Evolutionary conservation across 176 grass and related monocot genomes (phyloP).

Genomic region (Thalia dealbata): DNA sequence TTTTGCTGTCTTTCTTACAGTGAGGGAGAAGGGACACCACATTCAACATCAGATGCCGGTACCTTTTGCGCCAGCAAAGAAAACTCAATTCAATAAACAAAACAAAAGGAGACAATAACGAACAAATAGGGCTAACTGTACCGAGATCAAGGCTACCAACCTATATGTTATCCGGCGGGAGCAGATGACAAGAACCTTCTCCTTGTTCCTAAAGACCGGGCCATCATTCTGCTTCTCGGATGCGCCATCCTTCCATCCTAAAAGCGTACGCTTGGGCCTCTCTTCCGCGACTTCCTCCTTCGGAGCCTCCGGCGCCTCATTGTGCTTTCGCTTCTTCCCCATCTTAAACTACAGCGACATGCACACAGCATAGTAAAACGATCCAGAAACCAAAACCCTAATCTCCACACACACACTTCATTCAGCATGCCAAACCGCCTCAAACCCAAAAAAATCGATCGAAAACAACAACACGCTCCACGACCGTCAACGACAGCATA

Average conservation of each 20-base stretch:
- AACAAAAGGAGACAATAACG: background rate
- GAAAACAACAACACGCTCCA: too few relatives aligned
- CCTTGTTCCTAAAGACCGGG: constrained; percentile 54
- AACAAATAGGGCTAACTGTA: background rate
- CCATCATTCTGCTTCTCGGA: background rate
- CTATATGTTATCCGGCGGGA: constrained; percentile 78
- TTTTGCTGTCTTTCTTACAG: constrained; percentile 91
- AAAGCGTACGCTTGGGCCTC: constrained; percentile 51
- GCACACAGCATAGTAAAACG: background rate
- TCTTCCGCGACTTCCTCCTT: constrained; percentile 37
- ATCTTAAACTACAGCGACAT: constrained; percentile 19
- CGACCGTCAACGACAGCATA: background rate
- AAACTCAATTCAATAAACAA: constrained; percentile 4
- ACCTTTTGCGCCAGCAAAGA: constrained; percentile 29
- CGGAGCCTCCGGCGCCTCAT: background rate
- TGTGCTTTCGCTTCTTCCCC: constrained; percentile 77
- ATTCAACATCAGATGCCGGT: constrained; percentile 78
- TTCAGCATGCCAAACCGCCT: too few relatives aligned
- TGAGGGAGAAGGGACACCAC: constrained; percentile 68
- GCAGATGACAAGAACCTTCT: constrained; percentile 86
- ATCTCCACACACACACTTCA: too few relatives aligned
- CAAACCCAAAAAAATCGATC: too few relatives aligned
- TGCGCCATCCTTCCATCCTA: constrained; percentile 55
- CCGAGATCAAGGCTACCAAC: constrained; percentile 5
- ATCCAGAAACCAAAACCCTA: too few relatives aligned